These are phyloP conservation scores for Areca catechu DNA, from an alignment of 176 grass and related monocot species.

Conservation along the genomic window DNA sequence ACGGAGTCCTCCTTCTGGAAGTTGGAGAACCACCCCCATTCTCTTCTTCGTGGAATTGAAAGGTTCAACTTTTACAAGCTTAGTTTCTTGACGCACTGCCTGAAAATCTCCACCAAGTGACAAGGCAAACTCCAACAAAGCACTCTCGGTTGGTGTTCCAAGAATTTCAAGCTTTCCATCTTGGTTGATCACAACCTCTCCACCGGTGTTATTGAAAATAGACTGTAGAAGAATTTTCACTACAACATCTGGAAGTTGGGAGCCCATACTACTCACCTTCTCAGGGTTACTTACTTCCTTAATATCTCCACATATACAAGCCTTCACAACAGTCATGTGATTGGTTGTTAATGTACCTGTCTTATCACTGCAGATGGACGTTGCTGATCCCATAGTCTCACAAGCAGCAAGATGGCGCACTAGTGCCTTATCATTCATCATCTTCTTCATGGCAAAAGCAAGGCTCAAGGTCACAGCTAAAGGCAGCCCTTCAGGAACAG, in stretches of 20 bases:
- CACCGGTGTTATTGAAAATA: constrained; percentile 93
- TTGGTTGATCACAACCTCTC: constrained; percentile 75
- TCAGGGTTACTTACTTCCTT: constrained; percentile 39
- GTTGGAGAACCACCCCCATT: constrained; percentile 76
- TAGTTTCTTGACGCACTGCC: constrained; percentile 47
- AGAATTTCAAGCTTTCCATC: constrained; percentile 60
- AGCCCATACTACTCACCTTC: constrained; percentile 47
- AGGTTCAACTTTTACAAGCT: constrained; percentile 83
- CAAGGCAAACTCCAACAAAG: constrained; percentile 84
- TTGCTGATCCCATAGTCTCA: constrained; percentile 97
- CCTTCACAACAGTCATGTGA: constrained; percentile 93
- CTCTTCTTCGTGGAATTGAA: constrained; percentile 96
- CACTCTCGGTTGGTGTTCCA: constrained; percentile 82
- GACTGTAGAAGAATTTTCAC: constrained; percentile 72
- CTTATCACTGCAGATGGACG: constrained; percentile 96
- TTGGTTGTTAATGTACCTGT: constrained; percentile 94
- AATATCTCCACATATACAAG: constrained; percentile 63
- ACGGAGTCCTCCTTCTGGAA: constrained; percentile 51
- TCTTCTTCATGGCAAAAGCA: constrained; percentile 99
- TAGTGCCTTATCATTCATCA: constrained; percentile 99
- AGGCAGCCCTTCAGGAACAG: constrained; percentile 93
- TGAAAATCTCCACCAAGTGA: constrained; percentile 84
- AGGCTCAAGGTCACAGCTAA: constrained; percentile 94
- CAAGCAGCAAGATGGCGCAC: constrained; percentile 89
- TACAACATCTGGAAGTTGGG: constrained; percentile 50